phyloP scores from a whole-genome alignment of 441 rosid genomes.

The Gossypium schwendimanii region DNA sequence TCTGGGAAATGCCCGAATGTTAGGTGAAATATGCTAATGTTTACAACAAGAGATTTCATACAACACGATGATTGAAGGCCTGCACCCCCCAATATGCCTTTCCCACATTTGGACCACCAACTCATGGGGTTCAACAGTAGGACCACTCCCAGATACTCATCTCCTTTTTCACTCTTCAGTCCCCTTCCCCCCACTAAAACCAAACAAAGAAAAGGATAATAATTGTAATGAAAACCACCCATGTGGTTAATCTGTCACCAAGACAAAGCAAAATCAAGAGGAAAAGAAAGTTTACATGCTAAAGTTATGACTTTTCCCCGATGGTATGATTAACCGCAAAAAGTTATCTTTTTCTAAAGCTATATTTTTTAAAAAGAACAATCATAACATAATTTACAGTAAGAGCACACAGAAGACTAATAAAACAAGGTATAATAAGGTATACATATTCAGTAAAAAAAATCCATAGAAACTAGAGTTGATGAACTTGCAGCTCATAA shows the following conservation, averaged over 20 bases:
- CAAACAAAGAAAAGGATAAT: slow-evolving; percentile 8
- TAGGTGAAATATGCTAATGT: slow-evolving; percentile 19
- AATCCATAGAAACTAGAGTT: neutral
- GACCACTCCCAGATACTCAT: slow-evolving; percentile 25
- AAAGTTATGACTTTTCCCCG: slow-evolving; percentile 6
- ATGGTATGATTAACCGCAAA: slow-evolving; percentile 1
- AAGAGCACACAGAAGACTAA: neutral
- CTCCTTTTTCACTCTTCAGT: slow-evolving; percentile 3
- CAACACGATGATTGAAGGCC: slow-evolving; percentile 23
- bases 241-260: slow-evolving; percentile 22
- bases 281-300: neutral
- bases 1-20: slow-evolving; percentile 2
- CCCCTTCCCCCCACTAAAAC: slow-evolving; percentile 5
- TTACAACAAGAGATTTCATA: slow-evolving; percentile 26
- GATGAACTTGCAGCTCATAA: slow-evolving; percentile 7
- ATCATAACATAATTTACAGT: neutral
- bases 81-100: slow-evolving; percentile 22
- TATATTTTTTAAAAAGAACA: neutral
- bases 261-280: slow-evolving; percentile 5
- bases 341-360: slow-evolving; percentile 1
- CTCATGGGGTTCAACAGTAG: slow-evolving; percentile 20
- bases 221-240: slow-evolving; percentile 16
- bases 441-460: neutral
- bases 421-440: neutral
- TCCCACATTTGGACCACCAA: slow-evolving; percentile 35